Base-by-base conservation (phyloP, 2,329 filamentous ascomycete species). In the Talaromyces amestolkiae region DNA sequence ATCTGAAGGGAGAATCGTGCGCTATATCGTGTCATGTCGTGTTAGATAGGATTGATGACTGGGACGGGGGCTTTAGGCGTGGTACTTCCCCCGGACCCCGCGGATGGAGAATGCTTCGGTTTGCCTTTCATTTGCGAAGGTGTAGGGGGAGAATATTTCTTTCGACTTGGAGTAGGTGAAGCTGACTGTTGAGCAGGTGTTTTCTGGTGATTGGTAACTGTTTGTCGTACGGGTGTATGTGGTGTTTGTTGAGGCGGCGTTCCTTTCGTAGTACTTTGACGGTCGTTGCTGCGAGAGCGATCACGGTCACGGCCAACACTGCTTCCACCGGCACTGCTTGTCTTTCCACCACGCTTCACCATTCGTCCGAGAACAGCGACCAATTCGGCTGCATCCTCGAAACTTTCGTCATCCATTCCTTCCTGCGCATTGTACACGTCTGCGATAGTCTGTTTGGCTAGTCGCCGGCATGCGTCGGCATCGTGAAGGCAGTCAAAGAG, bases 341-440 rank as follows among this genome's bases (percentile, higher is more conserved):
- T 70, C 63, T 79, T 80, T 0, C 75, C 74, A 8, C 90, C 90
- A 59, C 92, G 86, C 78, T 91, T 93, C 85, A 93, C 92, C 89
- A 97, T 95, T 73, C 89, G 91, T 7, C 92, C 92, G 0, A 98
- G 78, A 0, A 95, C 89, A 1, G 91, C 90, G 9, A 98, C 93
- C 13, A 97, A 84, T 72, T 94, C 91, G 65, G 92, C 93, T 0
- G 93, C 92, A 76, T 98, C 95, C 69, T 91, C 87, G 75, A 97
- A 99, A 82, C 95, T 96, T 70, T 96, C 92, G 73, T 98, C 93
- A 66, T 96, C 92, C 87, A 98, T 94, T 22, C 91, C 92, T 77
- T 97, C 93, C 62, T 90, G 88, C 1, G 93, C 92, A 65, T 93
- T 90, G 74, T 97, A 97, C 0, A 97, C 94, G 71, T 97, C 92